Base-by-base conservation (phyloP, 768 basidiomycete genomes). In the Suillus alpinus region DNA sequence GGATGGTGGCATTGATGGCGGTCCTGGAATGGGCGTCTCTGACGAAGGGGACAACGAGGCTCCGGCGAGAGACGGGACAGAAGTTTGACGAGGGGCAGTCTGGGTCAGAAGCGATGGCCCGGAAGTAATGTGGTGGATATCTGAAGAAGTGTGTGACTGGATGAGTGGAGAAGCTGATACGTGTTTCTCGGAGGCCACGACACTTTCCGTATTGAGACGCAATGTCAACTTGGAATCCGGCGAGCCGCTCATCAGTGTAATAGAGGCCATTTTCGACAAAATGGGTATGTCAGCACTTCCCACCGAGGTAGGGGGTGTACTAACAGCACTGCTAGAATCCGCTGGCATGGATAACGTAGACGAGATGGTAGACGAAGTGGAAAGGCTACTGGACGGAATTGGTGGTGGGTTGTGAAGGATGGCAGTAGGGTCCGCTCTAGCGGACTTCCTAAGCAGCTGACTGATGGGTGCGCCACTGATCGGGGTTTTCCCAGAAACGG, bases 91-190 rank as follows among this genome's bases (percentile, higher is more conserved):
- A 32, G 86, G 86, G 4, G 87, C 87, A 8, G 86, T 87, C 63
- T 83, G 85, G n/a, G 85, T 85, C 40, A 88, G 80, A 29, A 88
- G 77, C 16, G 86, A 88, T 23, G 81, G 78, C 29, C 73, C 77
- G 31, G 70, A 71, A 57, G 74, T 76, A 58, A 59, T 67, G 58
- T 71, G 71, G 16, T 65, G 60, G 8, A 65, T 63, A 31, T 66
- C 62, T 37, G 59, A 56, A 23, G 47, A 50, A 14, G 59, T n/a
- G 50, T 71, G 62, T 23, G 69, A 65, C 61, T 64, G 69, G 47
- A 71, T 69, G 36, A 73, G 63, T 29, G 66, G 68, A 1, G 73
- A 73, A 39, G 56, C 34, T n/a, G 62, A 57, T n/a, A 43, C n/a
- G 4, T 58, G 60, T 23, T 65, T 57, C 9, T 55, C 50, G 29